Evolutionary conservation across 2,329 filamentous ascomycete species (phyloP).

Genomic region (Chrysoporthe puriensis): DNA sequence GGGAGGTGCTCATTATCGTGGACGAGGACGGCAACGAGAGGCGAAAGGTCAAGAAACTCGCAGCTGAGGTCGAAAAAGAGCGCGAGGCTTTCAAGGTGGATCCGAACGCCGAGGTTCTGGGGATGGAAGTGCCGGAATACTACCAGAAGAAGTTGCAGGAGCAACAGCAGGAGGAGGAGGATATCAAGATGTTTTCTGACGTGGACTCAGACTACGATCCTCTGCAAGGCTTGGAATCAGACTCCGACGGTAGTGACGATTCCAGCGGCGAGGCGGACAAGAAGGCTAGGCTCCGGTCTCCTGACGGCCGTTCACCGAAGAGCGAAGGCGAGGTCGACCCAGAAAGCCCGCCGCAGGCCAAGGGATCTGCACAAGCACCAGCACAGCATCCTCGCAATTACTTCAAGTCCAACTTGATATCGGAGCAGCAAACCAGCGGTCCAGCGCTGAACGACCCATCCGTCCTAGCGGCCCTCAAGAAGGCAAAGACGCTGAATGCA

Average conservation of each 20-base stretch:
- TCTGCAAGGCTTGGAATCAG: conserved; percentile 60
- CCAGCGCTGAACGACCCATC: conserved; percentile 73
- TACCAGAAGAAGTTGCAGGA: conserved; percentile 54
- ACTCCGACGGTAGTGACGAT: conserved; percentile 47
- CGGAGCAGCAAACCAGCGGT: conserved; percentile 53
- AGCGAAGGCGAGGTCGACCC: conserved; percentile 32
- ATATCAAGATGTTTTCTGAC: conserved; percentile 68
- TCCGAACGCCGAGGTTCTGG: conserved; percentile 60
- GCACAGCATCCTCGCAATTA: conserved; percentile 57
- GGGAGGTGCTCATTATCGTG: conserved; percentile 67
- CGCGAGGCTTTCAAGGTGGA: conserved; percentile 50
- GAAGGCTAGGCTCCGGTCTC: conserved; percentile 22
- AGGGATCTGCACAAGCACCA: conserved; percentile 37
- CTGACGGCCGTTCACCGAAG: conserved; percentile 12
- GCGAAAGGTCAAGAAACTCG: conserved; percentile 62
- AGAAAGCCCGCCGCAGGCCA: conserved; percentile 33
- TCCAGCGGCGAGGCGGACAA: conserved; percentile 34
- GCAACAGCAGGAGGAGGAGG: conserved; percentile 53
- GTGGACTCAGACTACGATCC: conserved; percentile 71
- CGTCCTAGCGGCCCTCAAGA: conserved; percentile 82
- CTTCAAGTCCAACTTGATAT: conserved; percentile 63
- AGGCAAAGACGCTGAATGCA: conserved; percentile 70
- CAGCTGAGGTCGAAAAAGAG: conserved; percentile 45
- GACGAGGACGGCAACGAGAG: conserved; percentile 70
- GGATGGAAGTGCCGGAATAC: conserved; percentile 68